phyloP scores from a whole-genome alignment of 2,329 filamentous ascomycete species.

The Teratosphaeria gauchensis region DNA sequence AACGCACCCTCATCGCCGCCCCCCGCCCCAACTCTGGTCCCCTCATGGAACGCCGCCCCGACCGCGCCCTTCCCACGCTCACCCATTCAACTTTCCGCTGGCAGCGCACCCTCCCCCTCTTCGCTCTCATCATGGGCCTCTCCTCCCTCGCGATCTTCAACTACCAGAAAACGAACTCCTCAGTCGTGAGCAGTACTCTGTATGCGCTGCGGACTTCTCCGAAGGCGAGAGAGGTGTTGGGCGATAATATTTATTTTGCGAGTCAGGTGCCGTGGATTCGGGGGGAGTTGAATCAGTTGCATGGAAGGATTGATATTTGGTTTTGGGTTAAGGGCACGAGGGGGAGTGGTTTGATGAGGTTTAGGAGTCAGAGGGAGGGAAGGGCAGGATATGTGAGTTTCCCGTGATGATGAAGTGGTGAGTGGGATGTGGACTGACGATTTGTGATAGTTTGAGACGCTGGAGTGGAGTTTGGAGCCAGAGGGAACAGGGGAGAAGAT shows the following conservation, averaged over 20 bases:
- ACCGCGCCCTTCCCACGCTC: slow-evolving; percentile 43
- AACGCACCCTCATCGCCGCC: slow-evolving; percentile 40
- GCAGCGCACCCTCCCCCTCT: slow-evolving; percentile 65
- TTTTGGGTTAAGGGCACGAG: slow-evolving; percentile 80
- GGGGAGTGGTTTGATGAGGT: slow-evolving; percentile 63
- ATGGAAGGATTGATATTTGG: slow-evolving; percentile 76
- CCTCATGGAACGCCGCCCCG: slow-evolving; percentile 42
- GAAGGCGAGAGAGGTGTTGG: slow-evolving; percentile 64
- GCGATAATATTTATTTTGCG: slow-evolving; percentile 54
- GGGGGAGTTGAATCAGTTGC: slow-evolving; percentile 80
- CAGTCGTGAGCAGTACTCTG: slow-evolving; percentile 68
- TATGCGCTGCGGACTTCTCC: slow-evolving; percentile 81
- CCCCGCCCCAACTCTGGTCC: slow-evolving; percentile 42
- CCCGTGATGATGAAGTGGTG: neutral
- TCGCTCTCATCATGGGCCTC: slow-evolving; percentile 59
- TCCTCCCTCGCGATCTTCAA: slow-evolving; percentile 90
- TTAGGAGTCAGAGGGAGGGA: slow-evolving; percentile 63
- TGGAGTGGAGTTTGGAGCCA: slow-evolving; percentile 77
- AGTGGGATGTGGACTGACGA: slow-evolving; percentile 4
- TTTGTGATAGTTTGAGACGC: slow-evolving; percentile 63
- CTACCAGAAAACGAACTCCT: slow-evolving; percentile 91
- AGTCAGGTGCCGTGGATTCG: slow-evolving; percentile 39
- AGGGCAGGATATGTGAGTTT: slow-evolving; percentile 48
- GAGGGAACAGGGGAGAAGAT: slow-evolving; percentile 53
- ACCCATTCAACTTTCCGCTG: slow-evolving; percentile 21